A percentile compares a stretch with the other conserved stretches of the same genome.
Evolutionary conservation across 2,329 filamentous ascomycete genomes (phyloP).

Genomic region (Diatrype stigma): DNA sequence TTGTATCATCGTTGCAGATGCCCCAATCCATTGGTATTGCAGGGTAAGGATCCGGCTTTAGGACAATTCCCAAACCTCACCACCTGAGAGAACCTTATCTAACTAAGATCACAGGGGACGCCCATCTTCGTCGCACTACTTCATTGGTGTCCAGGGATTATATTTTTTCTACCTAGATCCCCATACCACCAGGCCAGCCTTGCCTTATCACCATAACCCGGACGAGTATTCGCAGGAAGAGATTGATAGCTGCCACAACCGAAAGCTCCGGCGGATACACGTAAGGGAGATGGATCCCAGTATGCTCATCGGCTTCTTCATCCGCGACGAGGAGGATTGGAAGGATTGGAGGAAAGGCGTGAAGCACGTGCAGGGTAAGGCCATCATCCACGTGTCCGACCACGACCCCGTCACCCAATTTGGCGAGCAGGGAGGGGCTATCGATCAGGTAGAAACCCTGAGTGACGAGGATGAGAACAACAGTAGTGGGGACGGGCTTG

Average conservation of each 20-base stretch:
- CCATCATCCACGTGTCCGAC: constrained; percentile 80
- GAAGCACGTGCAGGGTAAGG: constrained; percentile 71
- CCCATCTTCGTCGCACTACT: constrained; percentile 76
- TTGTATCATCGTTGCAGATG: constrained; percentile 80
- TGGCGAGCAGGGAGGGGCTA: constrained; percentile 64
- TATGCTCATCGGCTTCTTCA: constrained; percentile 93
- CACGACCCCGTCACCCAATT: constrained; percentile 57
- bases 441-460: constrained; percentile 86
- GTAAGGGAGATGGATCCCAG: constrained; percentile 95
- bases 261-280: constrained; percentile 75
- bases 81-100: constrained; percentile 4
- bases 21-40: constrained; percentile 94
- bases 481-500: too few relatives aligned
- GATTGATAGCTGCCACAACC: constrained; percentile 79
- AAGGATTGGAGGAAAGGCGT: constrained; percentile 74
- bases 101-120: constrained; percentile 61
- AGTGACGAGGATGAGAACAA: constrained; percentile 70
- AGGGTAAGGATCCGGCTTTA: constrained; percentile 63
- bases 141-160: constrained; percentile 60
- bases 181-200: constrained; percentile 73
- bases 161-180: constrained; percentile 94
- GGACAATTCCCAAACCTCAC: background rate
- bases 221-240: constrained; percentile 66
- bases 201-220: constrained; percentile 59
- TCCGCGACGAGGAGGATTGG: constrained; percentile 80